A percentile compares a stretch with the other conserved stretches of the same genome.
These are phyloP conservation scores for Phlebopus sp. DNA, from an alignment of 1,284 basidiomycete species.

Conservation along the genomic window DNA sequence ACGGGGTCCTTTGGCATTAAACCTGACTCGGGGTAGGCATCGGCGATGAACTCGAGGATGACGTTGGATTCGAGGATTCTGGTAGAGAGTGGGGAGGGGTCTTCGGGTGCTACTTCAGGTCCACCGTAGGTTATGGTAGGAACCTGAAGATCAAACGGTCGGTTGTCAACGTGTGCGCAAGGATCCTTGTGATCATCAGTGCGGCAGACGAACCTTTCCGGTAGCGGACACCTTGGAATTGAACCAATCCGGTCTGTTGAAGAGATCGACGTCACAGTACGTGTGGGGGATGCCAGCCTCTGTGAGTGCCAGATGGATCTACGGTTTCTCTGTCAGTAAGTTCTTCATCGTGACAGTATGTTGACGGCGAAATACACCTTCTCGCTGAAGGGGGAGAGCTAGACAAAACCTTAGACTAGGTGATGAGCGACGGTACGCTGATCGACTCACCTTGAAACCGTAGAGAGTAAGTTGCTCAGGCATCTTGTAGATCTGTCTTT, in stretches of 20 bases:
- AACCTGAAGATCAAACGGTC: slow-evolving; percentile 33
- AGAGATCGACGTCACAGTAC: slow-evolving; percentile 49
- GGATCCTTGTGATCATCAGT: background rate
- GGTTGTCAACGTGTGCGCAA: background rate
- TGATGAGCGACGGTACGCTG: background rate
- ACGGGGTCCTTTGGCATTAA: slow-evolving; percentile 56
- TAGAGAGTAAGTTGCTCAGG: slow-evolving; percentile 11
- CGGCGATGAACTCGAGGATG: slow-evolving; percentile 61
- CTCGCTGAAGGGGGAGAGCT: slow-evolving; percentile 10
- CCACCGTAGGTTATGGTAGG: slow-evolving; percentile 60
- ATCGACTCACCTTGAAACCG: slow-evolving; percentile 2
- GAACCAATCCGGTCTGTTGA: slow-evolving; percentile 63
- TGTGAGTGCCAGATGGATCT: slow-evolving; percentile 57
- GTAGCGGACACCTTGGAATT: slow-evolving; percentile 55
- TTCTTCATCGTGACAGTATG: background rate
- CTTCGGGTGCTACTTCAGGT: slow-evolving; percentile 45
- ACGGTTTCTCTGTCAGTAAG: background rate
- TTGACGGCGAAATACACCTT: slow-evolving; percentile 5
- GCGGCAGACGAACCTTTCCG: slow-evolving; percentile 45
- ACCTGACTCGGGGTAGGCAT: slow-evolving; percentile 44
- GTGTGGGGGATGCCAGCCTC: slow-evolving; percentile 49
- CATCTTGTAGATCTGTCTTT: background rate
- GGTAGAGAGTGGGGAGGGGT: slow-evolving; percentile 53
- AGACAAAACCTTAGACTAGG: background rate
- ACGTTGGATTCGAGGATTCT: slow-evolving; percentile 64